A percentile compares a stretch with the other conserved stretches of the same genome.
Evolutionary conservation across 2,329 filamentous ascomycete species (phyloP).

Genomic region (Fusarium sp.): DNA sequence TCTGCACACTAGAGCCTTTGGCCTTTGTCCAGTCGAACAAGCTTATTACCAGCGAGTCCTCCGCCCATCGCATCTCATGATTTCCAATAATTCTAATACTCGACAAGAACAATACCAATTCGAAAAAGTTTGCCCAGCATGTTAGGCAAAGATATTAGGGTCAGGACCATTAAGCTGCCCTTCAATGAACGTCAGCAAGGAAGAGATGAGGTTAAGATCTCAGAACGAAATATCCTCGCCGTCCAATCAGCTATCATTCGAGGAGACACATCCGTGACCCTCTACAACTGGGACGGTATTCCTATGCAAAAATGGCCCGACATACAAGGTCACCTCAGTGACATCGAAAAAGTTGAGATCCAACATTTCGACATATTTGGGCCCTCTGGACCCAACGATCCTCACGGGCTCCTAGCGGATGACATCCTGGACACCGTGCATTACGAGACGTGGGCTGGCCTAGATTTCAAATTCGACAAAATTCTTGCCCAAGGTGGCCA

Average conservation of each 20-base stretch:
- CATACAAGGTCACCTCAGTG: neutral
- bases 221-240: conserved; percentile 25
- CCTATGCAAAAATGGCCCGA: neutral
- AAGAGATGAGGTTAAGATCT: neutral
- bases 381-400: neutral
- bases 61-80: neutral
- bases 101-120: conserved; percentile 7
- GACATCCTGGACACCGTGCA: conserved; percentile 1
- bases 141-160: conserved; percentile 4
- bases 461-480: conserved; percentile 45
- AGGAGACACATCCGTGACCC: conserved; percentile 31
- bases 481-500: conserved; percentile 48
- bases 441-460: conserved; percentile 30
- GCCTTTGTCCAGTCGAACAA: conserved; percentile 41
- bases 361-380: neutral
- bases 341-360: neutral
- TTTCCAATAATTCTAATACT: neutral
- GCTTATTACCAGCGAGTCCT: conserved; percentile 41
- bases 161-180: neutral
- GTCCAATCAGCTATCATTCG: conserved; percentile 41
- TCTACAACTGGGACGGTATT: conserved; percentile 13
- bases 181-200: neutral
- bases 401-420: neutral
- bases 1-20: neutral
- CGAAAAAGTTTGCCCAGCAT: conserved; percentile 23